Base-by-base conservation (phyloP, 2,329 filamentous ascomycete species). In the Penicillium rolfsii region DNA sequence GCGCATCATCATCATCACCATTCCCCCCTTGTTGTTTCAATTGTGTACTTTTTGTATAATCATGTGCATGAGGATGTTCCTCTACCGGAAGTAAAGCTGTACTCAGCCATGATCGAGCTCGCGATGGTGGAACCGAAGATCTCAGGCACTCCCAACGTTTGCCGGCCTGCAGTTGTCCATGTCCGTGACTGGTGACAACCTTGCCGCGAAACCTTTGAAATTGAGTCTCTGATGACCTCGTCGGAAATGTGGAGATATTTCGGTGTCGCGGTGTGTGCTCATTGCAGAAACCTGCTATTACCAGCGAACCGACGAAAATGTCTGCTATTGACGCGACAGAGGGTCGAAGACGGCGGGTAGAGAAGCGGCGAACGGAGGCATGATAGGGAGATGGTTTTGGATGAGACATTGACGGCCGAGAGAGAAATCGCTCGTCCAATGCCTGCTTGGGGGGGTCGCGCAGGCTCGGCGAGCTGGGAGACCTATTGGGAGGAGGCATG, bases 401-500 rank as follows among this genome's bases (percentile, higher is more conserved):
- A 52, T 59, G 67, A 68, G 71, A 69, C 73, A 74, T 77, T 62
- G 70, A 70, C 67, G 62, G 58, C 61, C 61, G 67, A 55, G 58
- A 46, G 60, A 64, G 58, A 36, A 63, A 55, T 60, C 69, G 63
- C 62, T 68, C 65, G 62, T 72, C 73, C 67, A 72, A 67, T 65
- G 71, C 72, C 77, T 79, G 74, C 75, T 79, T 80, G 64, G 80
- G 78, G 76, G 78, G 74, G 73, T 79, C 73, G 74, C 79, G 78
- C 77, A 78, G 77, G 75, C 77, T 74, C 68, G 76, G 73, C 71
- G 78, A 80, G 81, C 81, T 80, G 74, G 82, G 79, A 76, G 82
- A 80, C 77, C 79, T 79, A 78, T 81, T 81, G 79, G 83, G 75
- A 79, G 82, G 79, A 84, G 84, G 86, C 87, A 89, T 89, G 85